Evolutionary conservation across 768 basidiomycete genomes (phyloP).

Genomic region (Psilocybe cubensis): DNA sequence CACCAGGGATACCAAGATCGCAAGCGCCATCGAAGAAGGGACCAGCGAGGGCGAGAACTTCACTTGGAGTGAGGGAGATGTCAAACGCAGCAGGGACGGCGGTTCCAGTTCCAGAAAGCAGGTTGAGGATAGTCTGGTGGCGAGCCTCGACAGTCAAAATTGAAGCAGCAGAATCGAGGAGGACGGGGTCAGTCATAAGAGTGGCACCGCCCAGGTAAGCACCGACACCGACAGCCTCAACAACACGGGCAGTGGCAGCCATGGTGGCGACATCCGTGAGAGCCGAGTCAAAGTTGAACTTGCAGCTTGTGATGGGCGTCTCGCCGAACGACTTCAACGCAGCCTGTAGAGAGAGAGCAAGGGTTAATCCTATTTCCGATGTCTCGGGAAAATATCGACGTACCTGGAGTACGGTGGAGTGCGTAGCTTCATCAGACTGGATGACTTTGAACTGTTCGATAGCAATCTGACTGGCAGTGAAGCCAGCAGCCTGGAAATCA

Average conservation of each 20-base stretch:
- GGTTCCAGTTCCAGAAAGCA: slow-evolving; percentile 58
- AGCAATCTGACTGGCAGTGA: slow-evolving; percentile 54
- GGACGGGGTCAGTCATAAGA: slow-evolving; percentile 59
- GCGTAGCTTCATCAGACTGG: slow-evolving; percentile 62
- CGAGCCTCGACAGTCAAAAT: slow-evolving; percentile 85
- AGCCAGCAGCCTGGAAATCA: slow-evolving; percentile 72
- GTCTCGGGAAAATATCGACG: background rate
- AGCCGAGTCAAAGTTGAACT: slow-evolving; percentile 67
- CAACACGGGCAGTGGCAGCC: slow-evolving; percentile 70
- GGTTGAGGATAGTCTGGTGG: slow-evolving; percentile 78
- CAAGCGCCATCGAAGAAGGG: slow-evolving; percentile 71
- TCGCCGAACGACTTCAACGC: slow-evolving; percentile 59
- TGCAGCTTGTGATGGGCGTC: slow-evolving; percentile 57
- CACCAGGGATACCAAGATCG: slow-evolving; percentile 59
- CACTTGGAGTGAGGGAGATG: slow-evolving; percentile 65
- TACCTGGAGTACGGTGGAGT: slow-evolving; percentile 59
- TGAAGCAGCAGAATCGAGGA: slow-evolving; percentile 69
- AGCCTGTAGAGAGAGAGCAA: slow-evolving; percentile 30
- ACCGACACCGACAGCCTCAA: slow-evolving; percentile 76
- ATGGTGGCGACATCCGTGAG: slow-evolving; percentile 71
- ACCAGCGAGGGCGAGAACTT: slow-evolving; percentile 72
- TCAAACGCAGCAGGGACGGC: slow-evolving; percentile 76
- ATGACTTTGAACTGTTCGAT: slow-evolving; percentile 65
- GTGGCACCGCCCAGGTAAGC: slow-evolving; percentile 79
- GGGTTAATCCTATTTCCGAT: background rate